Evolutionary conservation across 768 basidiomycete species (phyloP), one percentile per base, ranked within the genome.

Genomic region (Leccinum disarticulatum): DNA sequence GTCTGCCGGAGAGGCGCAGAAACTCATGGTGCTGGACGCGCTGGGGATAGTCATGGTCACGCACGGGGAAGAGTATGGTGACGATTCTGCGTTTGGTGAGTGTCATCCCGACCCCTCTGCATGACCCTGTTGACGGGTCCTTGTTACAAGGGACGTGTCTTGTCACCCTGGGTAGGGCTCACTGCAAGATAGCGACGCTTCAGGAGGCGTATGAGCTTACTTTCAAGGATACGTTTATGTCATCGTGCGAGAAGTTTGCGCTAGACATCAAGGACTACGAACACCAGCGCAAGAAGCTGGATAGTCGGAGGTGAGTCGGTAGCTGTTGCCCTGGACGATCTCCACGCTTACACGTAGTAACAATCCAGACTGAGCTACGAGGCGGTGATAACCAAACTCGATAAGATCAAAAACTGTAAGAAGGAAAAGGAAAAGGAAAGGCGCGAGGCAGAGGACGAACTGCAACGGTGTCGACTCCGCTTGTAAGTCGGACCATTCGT

Each of bases 261-360:
- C 88, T 86, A 9, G 87, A 90, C 30, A 87, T 96, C 69, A 91
- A 87, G 68, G 93, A 94, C 57, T 95, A 91, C 63, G 88, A 93
- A 58, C 69, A 77, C 5, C 80, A 88, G 61, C 83, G 86, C 61
- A 96, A 94, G 82, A 95, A 94, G 70, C 74, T 95, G 15, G 93
- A 96, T 58, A 93, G 88, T 54, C 79, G 92, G 68, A 81, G 91
- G 93, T 90, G 60, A 54, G 79, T 70, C 52, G 33, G 15, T 17
- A 2, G 48, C 11, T 15, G 28, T 51, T 15, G 11, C 25, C 25
- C n/a, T 14, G 19, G 43, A 33, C n/a, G 15, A 27, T 50, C 28
- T 8, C 38, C 30, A 46, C 38, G n/a, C 54, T 59, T 14, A 51
- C 9, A 13, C 30, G 6, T 5, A 15, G 13, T 43, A 6, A 38